phyloP scores from a whole-genome alignment of 441 rosid genomes.

The Oxalis stricta region DNA sequence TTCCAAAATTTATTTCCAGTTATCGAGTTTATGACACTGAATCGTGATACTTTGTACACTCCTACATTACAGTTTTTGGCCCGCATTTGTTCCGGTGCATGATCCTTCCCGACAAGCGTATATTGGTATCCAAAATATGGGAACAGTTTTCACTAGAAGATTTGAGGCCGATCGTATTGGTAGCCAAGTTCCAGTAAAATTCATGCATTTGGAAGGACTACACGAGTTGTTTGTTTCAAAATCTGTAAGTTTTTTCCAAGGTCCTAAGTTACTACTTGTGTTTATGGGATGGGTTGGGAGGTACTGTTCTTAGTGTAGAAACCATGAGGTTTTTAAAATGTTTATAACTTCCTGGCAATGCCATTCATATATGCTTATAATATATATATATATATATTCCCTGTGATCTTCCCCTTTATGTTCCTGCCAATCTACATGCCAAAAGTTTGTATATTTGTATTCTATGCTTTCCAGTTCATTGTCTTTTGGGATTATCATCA shows the following conservation, averaged over 20 bases:
- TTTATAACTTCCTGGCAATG: too few species aligned
- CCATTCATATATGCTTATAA: too few species aligned
- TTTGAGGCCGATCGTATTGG: slow-evolving; percentile 89
- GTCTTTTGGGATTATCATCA: slow-evolving; percentile 1
- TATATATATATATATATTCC: too few species aligned
- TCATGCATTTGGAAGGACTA: slow-evolving; percentile 96
- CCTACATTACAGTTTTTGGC: slow-evolving; percentile 66
- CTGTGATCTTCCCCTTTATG: too few species aligned
- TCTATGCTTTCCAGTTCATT: neutral
- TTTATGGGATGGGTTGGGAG: neutral
- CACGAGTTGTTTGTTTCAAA: slow-evolving; percentile 90
- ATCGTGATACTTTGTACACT: slow-evolving; percentile 6
- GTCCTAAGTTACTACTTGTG: slow-evolving; percentile 6
- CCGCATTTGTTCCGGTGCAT: slow-evolving; percentile 96
- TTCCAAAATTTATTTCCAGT: too few species aligned
- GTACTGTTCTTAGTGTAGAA: slow-evolving; percentile 2
- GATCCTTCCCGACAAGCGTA: slow-evolving; percentile 90
- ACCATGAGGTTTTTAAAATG: too few species aligned
- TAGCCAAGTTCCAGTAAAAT: slow-evolving; percentile 94
- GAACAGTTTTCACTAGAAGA: slow-evolving; percentile 83
- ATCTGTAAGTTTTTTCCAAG: slow-evolving; percentile 52
- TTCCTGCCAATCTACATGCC: too few species aligned
- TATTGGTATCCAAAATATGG: slow-evolving; percentile 93
- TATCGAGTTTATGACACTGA: slow-evolving; percentile 1
- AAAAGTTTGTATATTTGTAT: neutral